These are phyloP conservation scores for Suillus clintonianus DNA, from an alignment of 768 basidiomycete genomes.

Conservation along the genomic window DNA sequence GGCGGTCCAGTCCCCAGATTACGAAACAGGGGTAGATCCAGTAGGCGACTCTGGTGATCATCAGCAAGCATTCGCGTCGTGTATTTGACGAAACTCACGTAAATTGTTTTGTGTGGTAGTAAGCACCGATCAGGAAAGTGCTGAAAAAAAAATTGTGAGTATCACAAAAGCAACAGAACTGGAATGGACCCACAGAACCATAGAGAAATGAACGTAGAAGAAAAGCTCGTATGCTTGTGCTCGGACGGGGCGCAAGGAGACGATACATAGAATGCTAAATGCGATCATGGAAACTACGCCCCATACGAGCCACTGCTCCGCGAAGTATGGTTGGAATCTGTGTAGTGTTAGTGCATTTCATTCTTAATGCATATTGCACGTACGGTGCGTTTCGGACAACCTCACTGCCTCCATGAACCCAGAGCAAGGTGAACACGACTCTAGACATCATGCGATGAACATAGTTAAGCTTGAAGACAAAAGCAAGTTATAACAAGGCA, in stretches of 20 bases:
- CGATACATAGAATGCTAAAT: constrained; percentile 41
- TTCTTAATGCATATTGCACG: not conserved
- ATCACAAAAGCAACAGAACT: not conserved
- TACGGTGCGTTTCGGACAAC: constrained; percentile 22
- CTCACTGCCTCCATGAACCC: constrained; percentile 48
- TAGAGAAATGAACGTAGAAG: constrained; percentile 44
- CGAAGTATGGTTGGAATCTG: constrained; percentile 10
- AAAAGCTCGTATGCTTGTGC: constrained; percentile 49
- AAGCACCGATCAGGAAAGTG: constrained; percentile 32
- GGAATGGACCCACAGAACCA: constrained; percentile 34
- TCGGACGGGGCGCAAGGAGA: constrained; percentile 50
- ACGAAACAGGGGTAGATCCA: constrained; percentile 51
- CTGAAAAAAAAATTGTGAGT: constrained; percentile 14
- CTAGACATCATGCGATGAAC: constrained; percentile 49
- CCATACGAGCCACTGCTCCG: constrained; percentile 17
- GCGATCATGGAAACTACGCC: constrained; percentile 38
- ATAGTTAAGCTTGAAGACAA: constrained; percentile 29
- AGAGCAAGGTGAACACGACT: constrained; percentile 43
- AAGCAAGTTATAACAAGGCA: not conserved
- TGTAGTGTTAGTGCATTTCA: not conserved
- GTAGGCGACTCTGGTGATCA: constrained; percentile 14
- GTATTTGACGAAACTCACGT: not conserved
- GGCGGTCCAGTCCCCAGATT: constrained; percentile 54
- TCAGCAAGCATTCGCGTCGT: not conserved
- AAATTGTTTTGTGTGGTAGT: constrained; percentile 27